Evolutionary conservation across 1,139 yeast genomes (phyloP), one percentile per base, ranked within the genome.

Genomic region (Candida neerlandica): DNA sequence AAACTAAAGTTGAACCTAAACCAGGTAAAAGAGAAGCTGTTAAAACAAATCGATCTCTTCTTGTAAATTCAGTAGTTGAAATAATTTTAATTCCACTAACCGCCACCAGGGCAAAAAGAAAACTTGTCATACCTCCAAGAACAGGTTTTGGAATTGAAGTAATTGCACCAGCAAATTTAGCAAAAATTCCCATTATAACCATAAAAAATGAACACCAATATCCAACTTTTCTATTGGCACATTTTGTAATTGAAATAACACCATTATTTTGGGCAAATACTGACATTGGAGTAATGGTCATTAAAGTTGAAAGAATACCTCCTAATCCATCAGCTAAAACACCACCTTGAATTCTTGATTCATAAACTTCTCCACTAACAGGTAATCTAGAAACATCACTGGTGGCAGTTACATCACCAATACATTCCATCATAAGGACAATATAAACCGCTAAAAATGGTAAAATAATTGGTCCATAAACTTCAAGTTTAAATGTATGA

Each of bases 221-320:
- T 43, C 97, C 97, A 32, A 86, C 96, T 42, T 78, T 75, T 69
- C 95, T 80, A 60, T 86, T 85, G 49, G 96, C 97, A 71, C 96
- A 89, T 64, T 89, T 89, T 46, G 97, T 90, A 63, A 90, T 78
- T 38, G 96, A 85, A 57, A 91, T 89, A 53, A 90, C 96, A 73
- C 97, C 97, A 65, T 91, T 91, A 70, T 90, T 91, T 69, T 90
- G 97, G 12, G 97, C 96, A 73, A 90, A 90, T 0, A 94, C 86
- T 14, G 94, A 84, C 82, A 90, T 78, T 51, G 96, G 96, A 42
- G 96, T 86, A 52, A 87, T 75, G 12, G 91, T 85, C 76, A 81
- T 76, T 49, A 90, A 75, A 16, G 91, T 91, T 5, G 95, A 86
- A 6, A 89, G 58, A 32, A 86, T 60, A 51, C 96, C 94, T 62